phyloP scores from a whole-genome alignment of 305 asterid species.

The Fraxinus dipetala region DNA sequence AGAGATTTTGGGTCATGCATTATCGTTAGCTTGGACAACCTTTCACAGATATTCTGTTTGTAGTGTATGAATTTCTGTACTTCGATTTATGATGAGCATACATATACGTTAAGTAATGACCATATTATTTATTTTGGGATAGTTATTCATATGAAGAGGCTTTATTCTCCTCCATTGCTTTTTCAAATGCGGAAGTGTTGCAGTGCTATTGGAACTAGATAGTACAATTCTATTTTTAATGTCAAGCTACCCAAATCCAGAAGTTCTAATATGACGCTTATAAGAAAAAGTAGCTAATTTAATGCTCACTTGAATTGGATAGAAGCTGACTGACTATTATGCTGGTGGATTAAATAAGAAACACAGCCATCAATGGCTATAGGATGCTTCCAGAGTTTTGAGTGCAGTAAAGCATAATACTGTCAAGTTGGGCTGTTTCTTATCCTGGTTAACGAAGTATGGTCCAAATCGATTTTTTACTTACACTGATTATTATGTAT shows the following conservation, averaged over 20 bases:
- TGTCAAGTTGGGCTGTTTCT: not conserved
- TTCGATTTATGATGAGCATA: not conserved
- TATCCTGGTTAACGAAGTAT: conserved; percentile 16
- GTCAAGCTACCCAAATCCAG: not conserved
- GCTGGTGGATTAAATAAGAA: not conserved
- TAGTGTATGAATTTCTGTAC: not conserved
- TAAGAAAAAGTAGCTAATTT: not conserved
- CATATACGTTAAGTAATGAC: not conserved
- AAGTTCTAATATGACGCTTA: not conserved
- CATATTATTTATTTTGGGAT: not conserved
- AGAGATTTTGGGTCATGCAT: not conserved
- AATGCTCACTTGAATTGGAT: not conserved
- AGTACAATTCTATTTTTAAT: not conserved
- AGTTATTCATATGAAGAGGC: not conserved
- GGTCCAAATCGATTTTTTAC: not conserved
- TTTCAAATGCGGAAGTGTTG: not conserved
- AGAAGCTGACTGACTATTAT: not conserved
- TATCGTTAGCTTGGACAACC: not conserved
- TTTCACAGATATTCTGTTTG: not conserved
- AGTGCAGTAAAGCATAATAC: conserved; percentile 5
- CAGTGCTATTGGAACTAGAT: not conserved
- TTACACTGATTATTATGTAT: conserved; percentile 19
- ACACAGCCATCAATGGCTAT: not conserved
- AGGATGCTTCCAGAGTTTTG: conserved; percentile 1
- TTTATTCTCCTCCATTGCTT: not conserved